Evolutionary conservation across 768 basidiomycete species (phyloP), one percentile per base, ranked within the genome.

Genomic region (Boletus fagicola): DNA sequence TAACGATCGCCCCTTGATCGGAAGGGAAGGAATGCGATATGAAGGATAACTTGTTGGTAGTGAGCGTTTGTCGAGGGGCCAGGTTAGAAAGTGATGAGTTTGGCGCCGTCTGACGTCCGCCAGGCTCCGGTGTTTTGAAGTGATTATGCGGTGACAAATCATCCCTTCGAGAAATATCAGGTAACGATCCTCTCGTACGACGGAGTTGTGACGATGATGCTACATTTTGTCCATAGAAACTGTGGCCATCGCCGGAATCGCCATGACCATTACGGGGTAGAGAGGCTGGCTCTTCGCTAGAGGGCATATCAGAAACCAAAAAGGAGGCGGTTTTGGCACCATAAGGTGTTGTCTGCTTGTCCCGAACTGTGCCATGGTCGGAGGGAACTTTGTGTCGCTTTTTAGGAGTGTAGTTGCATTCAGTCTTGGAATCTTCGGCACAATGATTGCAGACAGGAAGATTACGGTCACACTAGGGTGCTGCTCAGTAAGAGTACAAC

Each of bases 401-500:
- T 73, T 88, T 88, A 10, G 87, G 86, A 36, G 86, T 87, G 65
- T 89, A 88, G 63, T 86, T 86, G 70, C 86, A 88, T 48, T 83
- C 80, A 39, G 77, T 78, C 49, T 79, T 76, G 56, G 78, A 75
- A 48, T 81, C 81, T 39, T 76, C 71, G 4, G 62, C 75, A 55
- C 87, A 89, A 57, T 87, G 82, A 62, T 87, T 86, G 72, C 87
- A 89, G 28, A 86, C 77, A 0, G 87, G 87, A 42, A 88, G 75
- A 66, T 84, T 87, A 49, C 87, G 78, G 67, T 89, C 87, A 68
- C 87, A 89, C 87, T 88, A 58, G 24, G 54, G 48, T 33, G 54
- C 39, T 36, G 46, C 20, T 52, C 39, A 54, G 56, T 52, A 49
- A 58, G 53, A 10, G 28, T 44, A 13, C 4, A 40, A 30, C 30